Evolutionary conservation across 2,329 filamentous ascomycete genomes (phyloP), one percentile per base, ranked within the genome.

Genomic region (Tympanopsis confertula): DNA sequence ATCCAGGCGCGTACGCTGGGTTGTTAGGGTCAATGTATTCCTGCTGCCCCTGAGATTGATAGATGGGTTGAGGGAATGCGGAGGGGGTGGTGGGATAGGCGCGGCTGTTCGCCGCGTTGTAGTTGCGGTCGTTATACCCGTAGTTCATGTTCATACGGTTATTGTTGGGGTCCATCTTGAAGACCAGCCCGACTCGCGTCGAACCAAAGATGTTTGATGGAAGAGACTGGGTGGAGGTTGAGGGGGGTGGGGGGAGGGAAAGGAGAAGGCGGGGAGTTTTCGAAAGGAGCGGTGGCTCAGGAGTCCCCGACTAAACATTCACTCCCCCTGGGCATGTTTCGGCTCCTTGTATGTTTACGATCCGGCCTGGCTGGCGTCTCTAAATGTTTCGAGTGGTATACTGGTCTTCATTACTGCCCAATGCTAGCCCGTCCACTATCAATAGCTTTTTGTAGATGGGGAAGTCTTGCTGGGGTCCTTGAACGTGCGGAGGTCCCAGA

Each of bases 51-150:
- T 71, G 70, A 52, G 10, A 12, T 17, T 33, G 30, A 18, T 33
- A 79, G 50, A 80, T 71, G 39, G 79, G 78, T 58, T 84, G 79
- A 19, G 79, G 79, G 52, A 84, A 84, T 36, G 78, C 82, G 44
- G 78, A 83, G 32, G 79, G 79, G 7, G 79, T 84, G 37, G 79
- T 71, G 41, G 68, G 70, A 59, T 71, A 72, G 47, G 62, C 59
- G 50, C 65, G 59, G 48, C 62, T 67, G 53, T 65, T 63, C 45
- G 48, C 46, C 19, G 62, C 53, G 37, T 33, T 33, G 30, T 61
- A 63, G 51, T 61, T 65, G 42, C 59, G 57, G 44, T 63, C 61
- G 45, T 65, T 62, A 47, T 65, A 64, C 50, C 46, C 47, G 32
- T 54, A 47, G 48, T 61, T 61, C 50, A 66, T 51, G 48, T 54